A percentile compares a stretch with the other conserved stretches of the same genome.
Evolutionary conservation across 2,329 filamentous ascomycete genomes (phyloP).

Genomic region (Colletotrichum eleusines): DNA sequence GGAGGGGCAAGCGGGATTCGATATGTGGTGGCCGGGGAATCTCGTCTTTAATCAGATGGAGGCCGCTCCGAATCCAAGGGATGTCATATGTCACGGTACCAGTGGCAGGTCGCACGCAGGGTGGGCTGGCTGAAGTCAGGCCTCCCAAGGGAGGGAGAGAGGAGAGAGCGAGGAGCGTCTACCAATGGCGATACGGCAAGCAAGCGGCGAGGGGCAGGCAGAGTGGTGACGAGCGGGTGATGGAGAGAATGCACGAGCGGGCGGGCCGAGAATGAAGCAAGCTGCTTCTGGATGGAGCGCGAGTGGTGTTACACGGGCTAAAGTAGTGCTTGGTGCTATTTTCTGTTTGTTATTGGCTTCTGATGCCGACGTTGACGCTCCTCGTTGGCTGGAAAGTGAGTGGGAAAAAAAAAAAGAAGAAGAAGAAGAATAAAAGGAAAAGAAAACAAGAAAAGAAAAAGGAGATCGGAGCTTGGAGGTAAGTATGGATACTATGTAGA

Average conservation of each 20-base stretch:
- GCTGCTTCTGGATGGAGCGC: neutral
- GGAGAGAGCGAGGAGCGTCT: neutral
- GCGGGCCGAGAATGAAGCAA: constrained; percentile 4
- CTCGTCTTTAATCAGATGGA: neutral
- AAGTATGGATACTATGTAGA: no score
- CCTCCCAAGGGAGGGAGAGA: neutral
- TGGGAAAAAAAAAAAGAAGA: no score
- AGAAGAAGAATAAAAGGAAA: no score
- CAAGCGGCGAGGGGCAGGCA: neutral
- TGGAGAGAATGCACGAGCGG: neutral
- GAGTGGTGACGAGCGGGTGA: constrained; percentile 8
- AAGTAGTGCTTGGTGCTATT: no score
- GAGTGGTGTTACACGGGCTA: neutral
- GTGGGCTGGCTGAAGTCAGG: no score
- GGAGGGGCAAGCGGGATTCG: no score
- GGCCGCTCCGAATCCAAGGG: neutral
- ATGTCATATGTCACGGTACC: neutral
- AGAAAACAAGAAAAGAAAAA: neutral
- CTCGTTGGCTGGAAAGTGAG: neutral
- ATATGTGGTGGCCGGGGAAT: neutral
- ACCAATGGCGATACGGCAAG: neutral
- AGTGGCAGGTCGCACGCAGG: constrained; percentile 2
- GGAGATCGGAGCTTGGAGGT: constrained; percentile 1
- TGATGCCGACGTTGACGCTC: constrained; percentile 6
- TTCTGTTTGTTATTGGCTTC: neutral